Evolutionary conservation across 129 eudicot species (phyloP), one percentile per base, ranked within the genome.

Genomic region (Erigeron canadensis): DNA sequence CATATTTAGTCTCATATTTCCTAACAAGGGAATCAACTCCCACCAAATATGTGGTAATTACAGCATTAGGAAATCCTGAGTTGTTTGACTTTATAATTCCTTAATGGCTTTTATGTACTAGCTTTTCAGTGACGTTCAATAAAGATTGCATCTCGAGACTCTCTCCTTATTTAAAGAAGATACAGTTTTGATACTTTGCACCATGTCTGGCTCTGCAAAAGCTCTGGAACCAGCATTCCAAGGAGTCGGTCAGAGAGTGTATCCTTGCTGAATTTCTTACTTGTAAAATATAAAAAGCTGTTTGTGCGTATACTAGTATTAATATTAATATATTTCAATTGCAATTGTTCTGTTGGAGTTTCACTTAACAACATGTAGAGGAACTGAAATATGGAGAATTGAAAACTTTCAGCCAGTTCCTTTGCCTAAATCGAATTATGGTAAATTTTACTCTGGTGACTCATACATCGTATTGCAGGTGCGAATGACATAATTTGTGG

Each of bases 171-270:
- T 48, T 61, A 77, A 60, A 69, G 39, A 77, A 46, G 76, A 70
- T 42, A 59, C 45, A 66, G 53, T 48, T 5, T 76, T 17, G 62
- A 15, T 41, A 78, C 70, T 46, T 68, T 59, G 28, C 42, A 69
- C 56, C 37, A 95, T 95, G 99, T 81, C 99, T 79, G 79, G 85
- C 84, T 71, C 82, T 46, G 83, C 95, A 73, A 95, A 95, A 85
- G 80, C 89, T 75, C 75, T 95, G 76, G 99, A 95, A 75, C 97
- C 99, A 71, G 99, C 97, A 77, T 95, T 95, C 68, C 97, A 90
- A 84, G 97, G 96, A 74, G 96, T 84, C 12, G 99, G 97, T 68
- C 91, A 86, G 77, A 90, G 79, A 82, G 72, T 86, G 99, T 95
- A 95, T 95, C 99, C 99, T 90, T 85, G 11, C 55, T 75, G 60